Evolutionary conservation across 1,284 basidiomycete species (phyloP), one percentile per base, ranked within the genome.

Genomic region (Marasmius oreades): DNA sequence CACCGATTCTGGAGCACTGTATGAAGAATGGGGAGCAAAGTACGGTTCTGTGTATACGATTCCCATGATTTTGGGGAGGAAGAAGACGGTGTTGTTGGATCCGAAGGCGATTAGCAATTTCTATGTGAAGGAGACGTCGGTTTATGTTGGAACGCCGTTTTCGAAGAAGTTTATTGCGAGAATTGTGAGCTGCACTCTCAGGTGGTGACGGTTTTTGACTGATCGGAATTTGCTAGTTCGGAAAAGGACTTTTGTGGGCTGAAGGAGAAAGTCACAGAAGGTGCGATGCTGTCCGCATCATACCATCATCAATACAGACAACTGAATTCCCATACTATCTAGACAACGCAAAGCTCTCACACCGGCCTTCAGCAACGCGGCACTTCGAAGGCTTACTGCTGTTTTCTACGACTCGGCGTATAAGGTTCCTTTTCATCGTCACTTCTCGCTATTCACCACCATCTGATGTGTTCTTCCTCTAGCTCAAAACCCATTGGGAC

Each of bases 401-500:
- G 62, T 75, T 2, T 77, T 77, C 61, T 75, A 65, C 44, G 74
- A 85, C 55, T 75, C 75, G 0, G 71, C 67, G 0, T 73, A 78
- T 65, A 85, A 84, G 75, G 82, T 81, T 34, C 26, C 26, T 7
- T 28, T 18, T 46, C 24, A 1, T 28, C 28, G n/a, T n/a, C n/a
- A n/a, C n/a, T n/a, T n/a, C n/a, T n/a, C n/a, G n/a, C n/a, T n/a
- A n/a, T n/a, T n/a, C n/a, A n/a, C n/a, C n/a, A 16, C 47, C 14
- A 20, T 43, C 36, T 1, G 43, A 51, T 12, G n/a, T n/a, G n/a
- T 47, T 37, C 31, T 12, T 5, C 26, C 42, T 23, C 12, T 53
- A 85, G 80, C 64, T 76, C 61, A 82, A 77, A 68, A 64, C 59
- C 0, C 61, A 64, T 10, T 86, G 84, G 85, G 82, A 86, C 28